phyloP scores from a whole-genome alignment of 78 protist species.

The Chrysochromulina parva region DNA sequence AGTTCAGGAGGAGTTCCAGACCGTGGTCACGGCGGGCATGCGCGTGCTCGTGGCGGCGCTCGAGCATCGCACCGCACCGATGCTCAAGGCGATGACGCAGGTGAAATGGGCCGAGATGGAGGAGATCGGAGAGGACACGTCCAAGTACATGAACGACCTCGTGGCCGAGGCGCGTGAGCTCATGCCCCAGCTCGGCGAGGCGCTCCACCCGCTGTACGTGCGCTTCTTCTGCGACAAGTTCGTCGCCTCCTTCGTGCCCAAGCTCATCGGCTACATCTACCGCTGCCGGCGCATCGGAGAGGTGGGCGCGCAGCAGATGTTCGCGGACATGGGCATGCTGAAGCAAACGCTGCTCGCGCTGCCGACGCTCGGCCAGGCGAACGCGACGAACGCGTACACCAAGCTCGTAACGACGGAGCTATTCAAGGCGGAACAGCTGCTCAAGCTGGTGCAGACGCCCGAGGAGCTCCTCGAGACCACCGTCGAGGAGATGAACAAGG shows the following conservation, averaged over 20 bases:
- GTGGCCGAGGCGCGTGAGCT: neutral
- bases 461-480: conserved; percentile 4
- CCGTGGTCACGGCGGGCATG: neutral
- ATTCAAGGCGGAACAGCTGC: neutral
- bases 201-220: neutral
- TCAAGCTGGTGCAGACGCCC: conserved; percentile 21
- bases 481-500: too few relatives aligned
- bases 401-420: neutral
- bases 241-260: conserved; percentile 14
- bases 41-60: neutral
- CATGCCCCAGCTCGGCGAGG: conserved; percentile 10
- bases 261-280: neutral
- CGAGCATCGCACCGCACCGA: neutral
- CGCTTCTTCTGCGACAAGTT: conserved; percentile 25
- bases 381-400: neutral
- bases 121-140: neutral
- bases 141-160: neutral
- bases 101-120: neutral
- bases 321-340: conserved; percentile 7
- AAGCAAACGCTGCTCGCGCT: conserved; percentile 1
- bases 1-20: neutral
- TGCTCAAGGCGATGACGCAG: neutral
- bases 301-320: conserved; percentile 34
- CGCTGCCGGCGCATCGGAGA: conserved; percentile 10
- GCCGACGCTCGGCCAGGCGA: neutral